Conservation (phyloP, 352 stramenopile genomes). For the Pythium scleroteichum region DNA sequence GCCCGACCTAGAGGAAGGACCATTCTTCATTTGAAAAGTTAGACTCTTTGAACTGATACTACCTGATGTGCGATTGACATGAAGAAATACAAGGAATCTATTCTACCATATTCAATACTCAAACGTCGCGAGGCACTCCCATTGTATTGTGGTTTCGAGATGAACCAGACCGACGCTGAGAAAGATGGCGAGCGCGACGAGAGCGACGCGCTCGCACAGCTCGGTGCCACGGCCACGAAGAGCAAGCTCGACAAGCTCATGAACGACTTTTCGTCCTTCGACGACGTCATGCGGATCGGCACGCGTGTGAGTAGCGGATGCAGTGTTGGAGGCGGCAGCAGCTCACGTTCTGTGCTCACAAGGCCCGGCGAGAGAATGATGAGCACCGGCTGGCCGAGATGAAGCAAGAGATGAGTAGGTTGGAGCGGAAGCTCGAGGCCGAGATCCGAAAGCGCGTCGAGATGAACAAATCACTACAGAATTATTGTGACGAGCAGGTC, state of each 20-base stretch:
- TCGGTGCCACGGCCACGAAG: slow-evolving; percentile 74
- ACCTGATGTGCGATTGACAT: not conserved
- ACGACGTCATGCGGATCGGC: slow-evolving; percentile 86
- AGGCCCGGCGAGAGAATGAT: slow-evolving; percentile 92
- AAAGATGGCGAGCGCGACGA: slow-evolving; percentile 8
- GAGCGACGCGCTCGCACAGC: slow-evolving; percentile 32
- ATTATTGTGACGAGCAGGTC: slow-evolving; percentile 90
- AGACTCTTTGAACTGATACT: slow-evolving; percentile 1
- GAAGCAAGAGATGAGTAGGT: slow-evolving; percentile 87
- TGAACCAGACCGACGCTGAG: slow-evolving; percentile 31
- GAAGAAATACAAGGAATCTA: too few species aligned
- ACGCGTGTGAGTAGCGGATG: too few species aligned
- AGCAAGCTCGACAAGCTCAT: slow-evolving; percentile 86
- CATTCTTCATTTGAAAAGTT: slow-evolving; percentile 18
- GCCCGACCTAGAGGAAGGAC: slow-evolving; percentile 13
- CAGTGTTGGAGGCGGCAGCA: too few species aligned
- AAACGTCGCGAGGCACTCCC: slow-evolving; percentile 18
- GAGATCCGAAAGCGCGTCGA: slow-evolving; percentile 95
- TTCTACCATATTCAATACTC: slow-evolving; percentile 14
- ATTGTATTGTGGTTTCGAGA: not conserved
- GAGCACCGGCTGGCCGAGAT: slow-evolving; percentile 93
- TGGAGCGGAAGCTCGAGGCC: slow-evolving; percentile 91
- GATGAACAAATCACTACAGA: slow-evolving; percentile 92
- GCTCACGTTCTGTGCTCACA: not conserved
- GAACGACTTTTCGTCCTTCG: slow-evolving; percentile 82